phyloP scores from a whole-genome alignment of 352 stramenopile genomes.

The Aphanomyces euteiches region DNA sequence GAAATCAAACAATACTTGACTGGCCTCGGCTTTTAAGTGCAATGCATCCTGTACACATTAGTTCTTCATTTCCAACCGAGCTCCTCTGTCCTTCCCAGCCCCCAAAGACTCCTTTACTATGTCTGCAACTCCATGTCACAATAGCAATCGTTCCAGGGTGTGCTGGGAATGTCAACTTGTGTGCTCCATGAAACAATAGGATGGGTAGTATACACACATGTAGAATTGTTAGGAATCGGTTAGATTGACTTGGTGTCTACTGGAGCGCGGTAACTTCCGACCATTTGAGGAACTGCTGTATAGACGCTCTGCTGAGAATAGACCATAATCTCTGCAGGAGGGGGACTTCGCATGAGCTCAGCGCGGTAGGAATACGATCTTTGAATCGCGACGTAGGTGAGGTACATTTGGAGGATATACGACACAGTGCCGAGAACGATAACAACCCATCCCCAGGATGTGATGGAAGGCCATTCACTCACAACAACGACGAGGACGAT shows the following conservation, averaged over 20 bases:
- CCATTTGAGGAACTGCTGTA: conserved; percentile 48
- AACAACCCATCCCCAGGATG: conserved; percentile 66
- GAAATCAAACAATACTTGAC: conserved; percentile 82
- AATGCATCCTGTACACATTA: no score
- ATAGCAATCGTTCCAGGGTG: no score
- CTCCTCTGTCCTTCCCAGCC: no score
- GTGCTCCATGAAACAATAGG: no score
- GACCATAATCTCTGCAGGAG: conserved; percentile 62
- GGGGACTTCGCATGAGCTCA: conserved; percentile 80
- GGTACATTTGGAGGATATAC: conserved; percentile 63
- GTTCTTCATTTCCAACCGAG: no score
- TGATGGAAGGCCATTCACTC: conserved; percentile 72
- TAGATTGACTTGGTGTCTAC: conserved; percentile 75
- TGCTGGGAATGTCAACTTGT: no score
- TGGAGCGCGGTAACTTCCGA: conserved; percentile 47
- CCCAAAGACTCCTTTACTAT: no score
- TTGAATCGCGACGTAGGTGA: conserved; percentile 77
- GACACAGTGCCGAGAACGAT: conserved; percentile 63
- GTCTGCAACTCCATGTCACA: no score
- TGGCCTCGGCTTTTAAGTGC: conserved; percentile 71
- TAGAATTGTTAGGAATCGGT: background rate
- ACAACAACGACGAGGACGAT: conserved; percentile 72
- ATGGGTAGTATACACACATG: no score
- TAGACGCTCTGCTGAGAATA: conserved; percentile 62
- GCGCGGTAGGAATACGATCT: conserved; percentile 71